These are phyloP conservation scores for Sporothrix euskadiensis DNA, from an alignment of 2,329 filamentous ascomycete species.

Conservation along the genomic window DNA sequence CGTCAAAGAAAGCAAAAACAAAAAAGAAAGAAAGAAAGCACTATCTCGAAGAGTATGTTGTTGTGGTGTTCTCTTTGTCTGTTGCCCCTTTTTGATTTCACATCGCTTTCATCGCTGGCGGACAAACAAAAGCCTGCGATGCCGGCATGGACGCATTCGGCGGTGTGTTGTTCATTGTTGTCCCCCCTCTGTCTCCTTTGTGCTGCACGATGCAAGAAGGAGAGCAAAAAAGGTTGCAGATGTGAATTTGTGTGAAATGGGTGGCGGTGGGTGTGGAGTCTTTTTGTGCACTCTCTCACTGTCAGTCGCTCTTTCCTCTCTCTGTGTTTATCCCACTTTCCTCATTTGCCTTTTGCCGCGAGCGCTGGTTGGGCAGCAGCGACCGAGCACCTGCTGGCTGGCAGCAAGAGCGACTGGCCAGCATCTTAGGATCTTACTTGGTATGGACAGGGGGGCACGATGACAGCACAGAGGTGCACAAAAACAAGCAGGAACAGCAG, in stretches of 20 bases:
- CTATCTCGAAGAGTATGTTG: background rate
- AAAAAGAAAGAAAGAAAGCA: background rate
- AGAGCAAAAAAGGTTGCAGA: background rate
- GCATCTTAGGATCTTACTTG: background rate
- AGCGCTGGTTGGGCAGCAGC: constrained; percentile 23
- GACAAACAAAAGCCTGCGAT: constrained; percentile 17
- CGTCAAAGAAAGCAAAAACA: constrained; percentile 14
- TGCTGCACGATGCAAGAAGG: constrained; percentile 1
- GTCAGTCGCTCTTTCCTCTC: background rate
- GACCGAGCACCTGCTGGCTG: background rate
- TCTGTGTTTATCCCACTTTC: constrained; percentile 8
- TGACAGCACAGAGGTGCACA: background rate
- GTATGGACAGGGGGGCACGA: constrained; percentile 8
- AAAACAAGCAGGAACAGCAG: background rate
- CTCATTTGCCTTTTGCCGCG: background rate
- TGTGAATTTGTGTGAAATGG: constrained; percentile 12
- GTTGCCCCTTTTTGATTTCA: background rate
- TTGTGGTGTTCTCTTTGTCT: constrained; percentile 5
- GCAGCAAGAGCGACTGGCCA: background rate
- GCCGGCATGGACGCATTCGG: constrained; percentile 30
- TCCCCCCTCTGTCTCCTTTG: background rate
- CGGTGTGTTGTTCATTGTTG: constrained; percentile 28
- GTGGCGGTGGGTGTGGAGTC: background rate
- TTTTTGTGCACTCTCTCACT: background rate
- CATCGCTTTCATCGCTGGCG: constrained; percentile 3